Percentiles rank a stretch among this genome's conserved stretches.
phyloP scores from a whole-genome alignment of 2,329 filamentous ascomycete species.

The Alternaria dauci region DNA sequence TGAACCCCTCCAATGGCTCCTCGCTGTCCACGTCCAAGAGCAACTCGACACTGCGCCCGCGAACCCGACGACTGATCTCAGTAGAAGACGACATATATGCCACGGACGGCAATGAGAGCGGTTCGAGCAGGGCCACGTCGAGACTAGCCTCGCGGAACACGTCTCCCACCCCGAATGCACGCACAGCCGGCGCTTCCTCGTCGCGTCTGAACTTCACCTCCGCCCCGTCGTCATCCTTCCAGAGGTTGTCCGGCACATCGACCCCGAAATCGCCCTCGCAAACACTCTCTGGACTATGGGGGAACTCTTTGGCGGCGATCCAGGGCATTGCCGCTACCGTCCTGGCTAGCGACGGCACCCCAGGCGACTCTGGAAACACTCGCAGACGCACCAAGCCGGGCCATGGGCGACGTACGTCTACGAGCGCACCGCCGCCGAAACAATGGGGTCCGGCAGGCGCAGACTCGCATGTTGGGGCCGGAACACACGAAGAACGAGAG shows the following conservation, averaged over 20 bases:
- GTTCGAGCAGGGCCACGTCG: constrained; percentile 52
- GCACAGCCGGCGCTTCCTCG: constrained; percentile 37
- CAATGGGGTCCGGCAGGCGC: constrained; percentile 58
- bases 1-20: constrained; percentile 53
- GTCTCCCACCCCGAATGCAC: constrained; percentile 52
- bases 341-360: constrained; percentile 52
- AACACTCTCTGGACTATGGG: constrained; percentile 56
- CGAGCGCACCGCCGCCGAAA: constrained; percentile 52
- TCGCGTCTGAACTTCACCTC: constrained; percentile 43
- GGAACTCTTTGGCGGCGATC: constrained; percentile 59
- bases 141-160: constrained; percentile 39
- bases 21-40: constrained; percentile 50
- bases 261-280: constrained; percentile 35
- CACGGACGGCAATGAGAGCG: constrained; percentile 42
- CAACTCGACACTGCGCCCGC: constrained; percentile 57
- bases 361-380: constrained; percentile 24
- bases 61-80: constrained; percentile 58
- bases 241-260: constrained; percentile 34
- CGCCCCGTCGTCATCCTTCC: constrained; percentile 37
- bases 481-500: constrained; percentile 57
- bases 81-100: constrained; percentile 56
- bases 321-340: constrained; percentile 60
- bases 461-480: constrained; percentile 53
- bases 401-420: constrained; percentile 42
- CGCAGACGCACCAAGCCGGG: constrained; percentile 41